Percentiles rank a stretch among this genome's conserved stretches.
Conservation (phyloP, 2,329 filamentous ascomycete species). For the Cytospora leucostoma region DNA sequence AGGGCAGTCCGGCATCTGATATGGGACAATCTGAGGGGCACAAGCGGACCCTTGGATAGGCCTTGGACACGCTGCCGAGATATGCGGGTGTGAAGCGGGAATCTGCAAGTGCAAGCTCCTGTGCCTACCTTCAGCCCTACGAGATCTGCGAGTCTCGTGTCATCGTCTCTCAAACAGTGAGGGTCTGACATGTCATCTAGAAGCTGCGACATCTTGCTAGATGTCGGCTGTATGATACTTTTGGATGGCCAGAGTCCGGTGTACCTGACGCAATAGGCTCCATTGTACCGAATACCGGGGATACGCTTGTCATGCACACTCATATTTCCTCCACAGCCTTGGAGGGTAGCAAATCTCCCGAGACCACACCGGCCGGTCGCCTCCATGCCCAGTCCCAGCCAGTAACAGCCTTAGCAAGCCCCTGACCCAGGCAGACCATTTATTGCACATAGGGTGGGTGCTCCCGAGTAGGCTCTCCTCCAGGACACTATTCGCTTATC, state of each 20-base stretch:
- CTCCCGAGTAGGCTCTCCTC: slow-evolving; percentile 22
- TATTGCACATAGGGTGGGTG: slow-evolving; percentile 14
- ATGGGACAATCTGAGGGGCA: background rate
- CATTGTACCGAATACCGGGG: background rate
- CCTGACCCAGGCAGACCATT: slow-evolving; percentile 23
- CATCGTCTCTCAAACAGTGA: background rate
- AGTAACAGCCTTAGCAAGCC: slow-evolving; percentile 22
- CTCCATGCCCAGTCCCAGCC: slow-evolving; percentile 10
- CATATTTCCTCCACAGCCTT: slow-evolving; percentile 17
- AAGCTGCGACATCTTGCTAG: slow-evolving; percentile 7
- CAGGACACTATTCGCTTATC: slow-evolving; percentile 14
- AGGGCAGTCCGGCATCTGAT: background rate
- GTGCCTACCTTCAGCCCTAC: slow-evolving; percentile 26
- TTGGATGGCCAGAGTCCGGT: slow-evolving; percentile 1
- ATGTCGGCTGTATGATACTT: slow-evolving; percentile 1
- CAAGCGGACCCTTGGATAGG: slow-evolving; percentile 9
- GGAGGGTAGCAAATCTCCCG: slow-evolving; percentile 22
- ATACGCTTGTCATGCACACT: slow-evolving; percentile 15
- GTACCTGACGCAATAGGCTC: background rate
- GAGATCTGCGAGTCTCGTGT: slow-evolving; percentile 14
- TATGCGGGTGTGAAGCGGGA: slow-evolving; percentile 19
- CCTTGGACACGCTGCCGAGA: slow-evolving; percentile 21
- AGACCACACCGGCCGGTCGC: slow-evolving; percentile 17
- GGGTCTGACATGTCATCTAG: background rate
- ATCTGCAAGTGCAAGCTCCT: slow-evolving; percentile 15